These are phyloP conservation scores for Malus hybrid DNA, from an alignment of 331 rosid species.

Conservation along the genomic window DNA sequence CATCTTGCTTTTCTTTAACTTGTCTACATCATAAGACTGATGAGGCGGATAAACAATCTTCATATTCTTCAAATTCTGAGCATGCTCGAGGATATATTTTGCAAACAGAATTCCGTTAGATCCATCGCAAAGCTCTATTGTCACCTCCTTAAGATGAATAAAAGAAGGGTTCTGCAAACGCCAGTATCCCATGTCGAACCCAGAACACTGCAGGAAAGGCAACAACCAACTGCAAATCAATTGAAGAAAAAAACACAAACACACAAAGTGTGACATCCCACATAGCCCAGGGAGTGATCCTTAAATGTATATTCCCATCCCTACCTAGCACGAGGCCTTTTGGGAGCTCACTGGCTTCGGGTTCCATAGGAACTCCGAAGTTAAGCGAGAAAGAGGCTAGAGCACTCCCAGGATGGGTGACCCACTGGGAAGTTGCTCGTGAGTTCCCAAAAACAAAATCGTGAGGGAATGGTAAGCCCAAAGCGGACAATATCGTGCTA, in stretches of 20 bases:
- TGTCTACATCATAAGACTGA: background rate
- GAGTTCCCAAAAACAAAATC: too few relatives aligned
- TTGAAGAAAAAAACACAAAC: background rate
- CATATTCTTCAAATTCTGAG: background rate
- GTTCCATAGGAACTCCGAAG: too few relatives aligned
- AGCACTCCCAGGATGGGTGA: too few relatives aligned
- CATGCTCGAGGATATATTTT: background rate
- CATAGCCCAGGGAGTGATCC: too few relatives aligned
- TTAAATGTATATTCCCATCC: too few relatives aligned
- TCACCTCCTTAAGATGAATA: background rate
- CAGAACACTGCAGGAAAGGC: background rate
- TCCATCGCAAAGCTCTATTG: background rate
- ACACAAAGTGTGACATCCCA: background rate
- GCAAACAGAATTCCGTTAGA: background rate
- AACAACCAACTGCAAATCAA: background rate
- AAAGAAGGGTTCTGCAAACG: background rate
- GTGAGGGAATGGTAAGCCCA: too few relatives aligned
- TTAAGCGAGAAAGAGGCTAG: too few relatives aligned
- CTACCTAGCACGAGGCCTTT: too few relatives aligned
- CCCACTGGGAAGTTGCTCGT: too few relatives aligned
- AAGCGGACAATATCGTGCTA: too few relatives aligned
- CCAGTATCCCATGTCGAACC: background rate
- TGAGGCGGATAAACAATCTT: background rate
- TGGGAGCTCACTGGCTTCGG: too few relatives aligned
- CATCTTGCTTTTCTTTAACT: background rate